Evolutionary conservation across 2,329 filamentous ascomycete species (phyloP), one percentile per base, ranked within the genome.

Genomic region (Cladosporium sp.): DNA sequence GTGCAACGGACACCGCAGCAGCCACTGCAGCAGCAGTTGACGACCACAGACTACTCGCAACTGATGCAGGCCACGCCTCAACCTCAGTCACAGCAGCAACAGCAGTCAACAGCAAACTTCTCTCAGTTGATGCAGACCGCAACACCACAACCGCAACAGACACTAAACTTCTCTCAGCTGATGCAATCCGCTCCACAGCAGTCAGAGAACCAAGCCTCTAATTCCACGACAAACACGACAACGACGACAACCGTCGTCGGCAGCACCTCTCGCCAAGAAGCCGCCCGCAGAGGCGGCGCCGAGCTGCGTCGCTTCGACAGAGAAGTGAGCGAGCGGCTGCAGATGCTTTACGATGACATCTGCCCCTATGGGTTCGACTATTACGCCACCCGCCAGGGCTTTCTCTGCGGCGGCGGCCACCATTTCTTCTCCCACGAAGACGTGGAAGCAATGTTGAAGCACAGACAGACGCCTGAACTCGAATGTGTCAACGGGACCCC

Each of bases 311-410:
- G 39, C 14, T 59, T 54, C 34, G 57, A 59, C 34, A 14, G n/a
- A 19, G 15, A 6, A 1, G 42, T 42, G 0, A n/a, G 6, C 2
- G 12, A 30, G 19, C 19, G 25, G 19, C 57, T 52, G 2, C 12
- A 28, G 14, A 11, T 19, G 7, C 14, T 9, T 7, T 12, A 5
- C 15, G 47, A 4, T 37, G 43, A 43, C 39, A 17, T 47, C 8
- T 60, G 59, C 28, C 59, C 59, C 22, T n/a, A 37, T n/a, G 47
- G 36, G 30, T 60, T 4, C 6, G 17, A 39, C 25, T 60, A 37
- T 22, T 38, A 56, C 37, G 51, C 51, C 15, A 12, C 22, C 2
- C n/a, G 22, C 7, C 28, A 60, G 8, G 59, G 59, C 9, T 60
- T 58, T 28, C n/a, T 58, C 6, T 58, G 59, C 54, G 52, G 52